Percentiles rank a stretch among this genome's conserved stretches.
Conservation (phyloP, 306 rosid genomes). For the Cucumis cinereus region DNA sequence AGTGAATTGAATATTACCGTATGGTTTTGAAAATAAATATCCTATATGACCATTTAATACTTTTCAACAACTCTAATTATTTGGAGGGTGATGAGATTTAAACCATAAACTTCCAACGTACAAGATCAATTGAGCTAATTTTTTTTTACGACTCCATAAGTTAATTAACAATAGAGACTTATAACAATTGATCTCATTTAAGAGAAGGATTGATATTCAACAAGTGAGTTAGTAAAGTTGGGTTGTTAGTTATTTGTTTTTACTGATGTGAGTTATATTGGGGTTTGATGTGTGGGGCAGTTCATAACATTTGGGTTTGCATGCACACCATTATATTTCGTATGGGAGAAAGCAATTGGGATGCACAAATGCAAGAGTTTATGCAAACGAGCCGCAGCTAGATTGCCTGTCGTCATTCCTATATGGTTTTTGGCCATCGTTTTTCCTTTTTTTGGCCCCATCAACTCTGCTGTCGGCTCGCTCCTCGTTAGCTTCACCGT, state of each 20-base stretch:
- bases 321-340: constrained; percentile 87
- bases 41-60: no score
- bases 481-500: constrained; percentile 96
- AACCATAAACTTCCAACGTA: no score
- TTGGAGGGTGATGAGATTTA: no score
- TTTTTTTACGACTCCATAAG: no score
- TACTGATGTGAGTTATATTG: neutral
- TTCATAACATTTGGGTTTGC: constrained; percentile 95
- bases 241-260: neutral
- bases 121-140: no score
- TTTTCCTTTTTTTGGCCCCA: constrained; percentile 91
- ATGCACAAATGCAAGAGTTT: constrained; percentile 82
- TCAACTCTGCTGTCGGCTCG: constrained; percentile 91
- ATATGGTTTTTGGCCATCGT: constrained; percentile 92
- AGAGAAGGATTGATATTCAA: neutral
- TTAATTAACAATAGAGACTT: no score
- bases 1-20: no score
- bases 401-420: constrained; percentile 84
- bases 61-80: no score
- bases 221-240: neutral
- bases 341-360: constrained; percentile 90
- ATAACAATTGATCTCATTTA: no score
- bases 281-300: constrained; percentile 17
- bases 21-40: no score
- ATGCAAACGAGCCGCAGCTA: constrained; percentile 78